Base-by-base conservation (phyloP, 1,284 basidiomycete genomes). In the Exobasidium cylindrosporum region DNA sequence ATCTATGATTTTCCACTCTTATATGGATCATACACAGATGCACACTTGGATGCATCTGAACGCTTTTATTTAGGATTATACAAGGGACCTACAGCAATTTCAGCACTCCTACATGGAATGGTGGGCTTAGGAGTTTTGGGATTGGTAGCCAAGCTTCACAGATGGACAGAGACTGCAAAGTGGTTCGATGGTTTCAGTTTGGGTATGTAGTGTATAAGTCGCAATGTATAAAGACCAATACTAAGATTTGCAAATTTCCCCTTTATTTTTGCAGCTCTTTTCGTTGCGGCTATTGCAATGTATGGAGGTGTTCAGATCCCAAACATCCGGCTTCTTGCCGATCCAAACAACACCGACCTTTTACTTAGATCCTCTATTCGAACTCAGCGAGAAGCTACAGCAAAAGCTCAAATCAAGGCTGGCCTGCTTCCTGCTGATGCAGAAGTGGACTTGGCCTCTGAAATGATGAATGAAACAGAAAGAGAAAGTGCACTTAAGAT, bases 101-200 rank as follows among this genome's bases (percentile, higher is more conserved):
- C 68, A n/a, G 73, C 73, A 5, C 57, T 77, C 2, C 58, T 79
- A 23, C 77, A 79, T 63, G 74, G 74, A 1, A 73, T 79, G 67
- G 68, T 77, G 24, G 74, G 63, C 0, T 62, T 78, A 7, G 77
- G 77, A 10, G 45, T 79, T 40, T 46, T 79, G 30, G 77, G 74
- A 1, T 62, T 78, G 17, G 55, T 73, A 6, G 69, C 75, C 29
- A 79, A 79, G 61, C 63, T 79, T 24, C 75, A 78, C 47, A 65
- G 73, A 13, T 79, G 77, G 77, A 71, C 61, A 54, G 76, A 78
- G 49, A 67, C 69, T 53, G 77, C 77, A 49, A 77, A 73, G 64
- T 79, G 77, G 66, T 79, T 77, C 63, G 77, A 78, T 58, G 68
- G 74, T 11, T 66, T 70, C 14, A 73, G 71, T 44, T 60, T 79